A percentile compares a stretch with the other conserved stretches of the same genome.
Conservation (phyloP, 768 basidiomycete genomes). For the Udeniomyces megalosporus region DNA sequence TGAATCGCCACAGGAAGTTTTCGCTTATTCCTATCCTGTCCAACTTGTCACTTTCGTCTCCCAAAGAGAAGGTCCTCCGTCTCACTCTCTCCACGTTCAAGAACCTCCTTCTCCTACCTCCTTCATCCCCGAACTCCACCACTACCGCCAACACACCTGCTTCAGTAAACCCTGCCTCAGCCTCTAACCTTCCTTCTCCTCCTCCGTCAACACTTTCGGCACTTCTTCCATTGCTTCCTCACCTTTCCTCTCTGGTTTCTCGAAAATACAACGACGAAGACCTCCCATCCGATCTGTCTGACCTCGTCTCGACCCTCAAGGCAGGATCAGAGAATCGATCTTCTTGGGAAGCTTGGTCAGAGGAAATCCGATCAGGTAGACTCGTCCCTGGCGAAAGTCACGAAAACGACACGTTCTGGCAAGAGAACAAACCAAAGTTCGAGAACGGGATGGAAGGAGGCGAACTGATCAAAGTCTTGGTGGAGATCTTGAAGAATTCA, state of each 20-base stretch:
- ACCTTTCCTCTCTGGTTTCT: no score
- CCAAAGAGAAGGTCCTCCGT: conserved; percentile 93
- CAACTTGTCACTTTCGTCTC: conserved; percentile 68
- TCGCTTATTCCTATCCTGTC: conserved; percentile 74
- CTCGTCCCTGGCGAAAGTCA: conserved; percentile 36
- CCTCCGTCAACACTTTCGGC: conserved; percentile 28
- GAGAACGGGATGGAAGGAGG: conserved; percentile 55
- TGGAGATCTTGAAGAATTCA: conserved; percentile 53
- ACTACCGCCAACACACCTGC: no score
- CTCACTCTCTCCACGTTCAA: conserved; percentile 83
- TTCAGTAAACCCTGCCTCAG: conserved; percentile 77
- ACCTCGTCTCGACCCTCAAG: conserved; percentile 70
- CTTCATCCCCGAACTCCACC: conserved; percentile 59
- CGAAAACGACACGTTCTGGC: conserved; percentile 95
- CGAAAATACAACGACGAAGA: conserved; percentile 51
- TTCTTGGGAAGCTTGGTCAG: conserved; percentile 31
- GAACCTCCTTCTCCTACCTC: conserved; percentile 83
- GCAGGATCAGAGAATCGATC: conserved; percentile 74
- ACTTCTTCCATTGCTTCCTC: conserved; percentile 48
- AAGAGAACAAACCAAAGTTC: conserved; percentile 72
- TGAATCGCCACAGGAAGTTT: conserved; percentile 78
- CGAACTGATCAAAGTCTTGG: conserved; percentile 61
- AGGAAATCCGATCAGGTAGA: no score
- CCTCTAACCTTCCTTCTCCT: conserved; percentile 52
- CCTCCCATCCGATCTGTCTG: conserved; percentile 76